Evolutionary conservation across 352 stramenopile genomes (phyloP).

Genomic region (Globisporangium mamillatum): DNA sequence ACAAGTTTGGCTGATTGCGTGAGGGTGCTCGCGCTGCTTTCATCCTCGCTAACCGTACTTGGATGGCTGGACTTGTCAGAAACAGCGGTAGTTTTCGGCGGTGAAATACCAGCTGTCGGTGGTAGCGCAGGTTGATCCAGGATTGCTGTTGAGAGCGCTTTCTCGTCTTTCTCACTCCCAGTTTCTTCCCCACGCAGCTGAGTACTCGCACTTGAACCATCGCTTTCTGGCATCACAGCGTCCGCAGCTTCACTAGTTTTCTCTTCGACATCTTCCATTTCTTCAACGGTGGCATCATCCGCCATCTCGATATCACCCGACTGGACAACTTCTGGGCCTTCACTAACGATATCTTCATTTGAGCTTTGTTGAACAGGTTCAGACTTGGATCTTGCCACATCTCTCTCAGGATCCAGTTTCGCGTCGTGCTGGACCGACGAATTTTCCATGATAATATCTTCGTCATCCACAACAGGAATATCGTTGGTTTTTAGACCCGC

Average conservation of each 20-base stretch:
- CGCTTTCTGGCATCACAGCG: not conserved
- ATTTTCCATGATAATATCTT: slow-evolving; percentile 3
- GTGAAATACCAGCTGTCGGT: not conserved
- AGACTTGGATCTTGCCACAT: not conserved
- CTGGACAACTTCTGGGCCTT: not conserved
- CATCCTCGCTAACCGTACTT: not conserved
- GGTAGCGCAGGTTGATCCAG: not conserved
- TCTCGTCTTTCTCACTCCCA: not conserved
- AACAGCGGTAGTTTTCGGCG: not conserved
- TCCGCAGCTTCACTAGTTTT: not conserved
- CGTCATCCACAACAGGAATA: not conserved
- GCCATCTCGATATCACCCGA: not conserved
- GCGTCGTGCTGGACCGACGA: not conserved
- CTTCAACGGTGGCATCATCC: not conserved
- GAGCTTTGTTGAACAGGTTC: not conserved
- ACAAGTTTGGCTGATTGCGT: not conserved
- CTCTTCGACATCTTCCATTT: not conserved
- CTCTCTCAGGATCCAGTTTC: not conserved
- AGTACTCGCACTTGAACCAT: not conserved
- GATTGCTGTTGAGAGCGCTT: not conserved
- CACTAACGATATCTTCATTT: not conserved
- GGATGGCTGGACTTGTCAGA: not conserved
- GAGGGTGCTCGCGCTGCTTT: not conserved
- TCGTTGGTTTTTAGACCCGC: not conserved
- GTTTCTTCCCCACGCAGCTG: not conserved